Percentiles rank a stretch among this genome's conserved stretches.
Evolutionary conservation across 768 basidiomycete species (phyloP).

Genomic region (Leccinum pellstonianum): DNA sequence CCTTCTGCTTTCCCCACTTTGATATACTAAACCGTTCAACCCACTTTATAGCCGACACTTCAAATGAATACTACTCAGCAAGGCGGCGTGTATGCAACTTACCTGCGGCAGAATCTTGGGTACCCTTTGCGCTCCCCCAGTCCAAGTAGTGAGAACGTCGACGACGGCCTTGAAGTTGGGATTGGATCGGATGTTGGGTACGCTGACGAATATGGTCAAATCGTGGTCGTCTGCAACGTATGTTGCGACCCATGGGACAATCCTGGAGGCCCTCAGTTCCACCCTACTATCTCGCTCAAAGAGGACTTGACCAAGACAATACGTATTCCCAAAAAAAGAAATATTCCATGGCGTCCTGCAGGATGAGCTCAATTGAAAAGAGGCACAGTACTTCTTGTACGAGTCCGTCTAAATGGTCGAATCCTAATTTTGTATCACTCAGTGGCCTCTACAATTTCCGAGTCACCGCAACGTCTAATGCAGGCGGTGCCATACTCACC

Average conservation of each 20-base stretch:
- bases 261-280: too few relatives aligned
- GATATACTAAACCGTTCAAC: too few relatives aligned
- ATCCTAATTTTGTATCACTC: background rate
- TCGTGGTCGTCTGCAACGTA: conserved; percentile 34
- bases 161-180: background rate
- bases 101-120: conserved; percentile 18
- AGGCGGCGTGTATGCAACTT: conserved; percentile 9
- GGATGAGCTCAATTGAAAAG: background rate
- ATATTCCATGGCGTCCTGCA: background rate
- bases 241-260: too few relatives aligned
- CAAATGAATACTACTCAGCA: too few relatives aligned
- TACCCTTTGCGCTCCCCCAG: conserved; percentile 33
- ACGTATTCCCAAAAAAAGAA: background rate
- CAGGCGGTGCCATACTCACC: conserved; percentile 4
- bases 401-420: too few relatives aligned
- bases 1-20: too few relatives aligned
- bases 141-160: background rate
- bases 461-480: background rate
- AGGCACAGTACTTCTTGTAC: background rate
- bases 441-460: background rate
- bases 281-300: too few relatives aligned
- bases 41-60: too few relatives aligned
- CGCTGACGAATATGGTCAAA: conserved; percentile 24
- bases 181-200: conserved; percentile 37
- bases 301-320: too few relatives aligned